A percentile compares a stretch with the other conserved stretches of the same genome.
Conservation (phyloP, 164 flowering plant species). For the Umbellularia californica region DNA sequence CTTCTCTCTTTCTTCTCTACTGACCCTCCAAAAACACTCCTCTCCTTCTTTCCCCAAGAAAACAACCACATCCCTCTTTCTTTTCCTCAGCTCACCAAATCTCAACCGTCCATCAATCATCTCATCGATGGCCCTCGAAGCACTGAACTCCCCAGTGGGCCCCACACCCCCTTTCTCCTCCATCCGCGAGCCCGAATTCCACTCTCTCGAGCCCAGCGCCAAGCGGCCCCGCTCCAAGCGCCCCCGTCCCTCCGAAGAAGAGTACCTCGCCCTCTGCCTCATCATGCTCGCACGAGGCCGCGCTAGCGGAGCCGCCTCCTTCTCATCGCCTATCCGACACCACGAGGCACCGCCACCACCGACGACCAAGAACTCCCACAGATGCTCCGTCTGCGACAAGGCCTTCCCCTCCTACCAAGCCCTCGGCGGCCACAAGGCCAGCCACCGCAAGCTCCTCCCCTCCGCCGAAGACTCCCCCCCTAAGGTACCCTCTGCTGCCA, state of each 20-base stretch:
- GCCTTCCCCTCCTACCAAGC: conserved; percentile 79
- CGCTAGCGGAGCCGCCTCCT: conserved; percentile 16
- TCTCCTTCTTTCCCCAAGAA: neutral
- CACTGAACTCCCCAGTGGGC: conserved; percentile 37
- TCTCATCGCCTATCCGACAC: neutral
- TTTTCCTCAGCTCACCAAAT: neutral
- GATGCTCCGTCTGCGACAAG: conserved; percentile 64
- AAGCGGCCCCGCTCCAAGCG: conserved; percentile 60
- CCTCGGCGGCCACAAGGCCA: conserved; percentile 86
- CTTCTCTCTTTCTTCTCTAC: too few relatives aligned
- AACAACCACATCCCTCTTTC: too few relatives aligned
- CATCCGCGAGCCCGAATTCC: conserved; percentile 11
- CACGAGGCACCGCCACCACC: conserved; percentile 14
- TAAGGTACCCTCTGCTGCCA: conserved; percentile 7
- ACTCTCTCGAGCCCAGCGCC: conserved; percentile 34
- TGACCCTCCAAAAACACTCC: neutral
- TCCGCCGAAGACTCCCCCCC: conserved; percentile 14
- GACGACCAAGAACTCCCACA: conserved; percentile 22
- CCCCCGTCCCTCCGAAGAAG: conserved; percentile 43
- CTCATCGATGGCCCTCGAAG: conserved; percentile 37
- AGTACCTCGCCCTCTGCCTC: conserved; percentile 58
- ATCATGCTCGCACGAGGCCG: conserved; percentile 57
- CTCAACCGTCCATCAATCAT: neutral
- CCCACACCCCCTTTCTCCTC: conserved; percentile 14
- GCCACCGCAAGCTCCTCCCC: conserved; percentile 54